Base-by-base conservation (phyloP, 2,329 filamentous ascomycete species). In the Verticillium dahliae region DNA sequence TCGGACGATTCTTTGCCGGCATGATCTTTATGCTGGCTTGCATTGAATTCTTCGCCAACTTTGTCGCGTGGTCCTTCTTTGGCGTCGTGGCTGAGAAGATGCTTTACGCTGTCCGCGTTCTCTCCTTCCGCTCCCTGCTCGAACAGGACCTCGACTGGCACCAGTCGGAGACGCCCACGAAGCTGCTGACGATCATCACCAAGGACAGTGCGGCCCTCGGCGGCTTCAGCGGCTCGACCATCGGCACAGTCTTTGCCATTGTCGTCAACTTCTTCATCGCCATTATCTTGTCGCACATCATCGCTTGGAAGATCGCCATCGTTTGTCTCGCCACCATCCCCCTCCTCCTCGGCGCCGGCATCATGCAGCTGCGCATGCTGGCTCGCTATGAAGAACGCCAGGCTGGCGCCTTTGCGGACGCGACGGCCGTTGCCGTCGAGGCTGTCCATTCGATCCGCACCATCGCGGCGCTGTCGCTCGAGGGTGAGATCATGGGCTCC, bases 1-100 rank as follows among this genome's bases (percentile, higher is more conserved):
- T 72, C 33, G 84, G 84, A 6, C 72, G 77, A 39, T 79, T 88
- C 65, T 85, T 81, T 41, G 81, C 82, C 0, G 75, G 84, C 4
- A 76, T 88, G 69, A 83, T 86, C 71, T 87, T 88, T 68, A 79
- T 86, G 66, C 76, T 88, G 3, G 85, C 83, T 1, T 76, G 82
- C 39, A 76, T 86, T 27, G 84, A 86, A 63, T 81, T 88, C 67
- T 77, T 85, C 31, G 84, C 84, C 59, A 86, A 87, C 64, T 69
- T 85, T 18, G 73, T 79, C 38, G 84, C 81, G 65, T 85, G 85
- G 79, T 77, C 80, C 1, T 74, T 75, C 2, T 87, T 87, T 64
- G 85, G 85, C 1, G 75, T 79, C 62, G 75, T 86, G 0, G 79
- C 84, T 0, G 84, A 87, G 69, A 80, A 82, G 39, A 73, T 86